phyloP scores from a whole-genome alignment of 306 rosid species.

The Dalbergia cochinchinensis region DNA sequence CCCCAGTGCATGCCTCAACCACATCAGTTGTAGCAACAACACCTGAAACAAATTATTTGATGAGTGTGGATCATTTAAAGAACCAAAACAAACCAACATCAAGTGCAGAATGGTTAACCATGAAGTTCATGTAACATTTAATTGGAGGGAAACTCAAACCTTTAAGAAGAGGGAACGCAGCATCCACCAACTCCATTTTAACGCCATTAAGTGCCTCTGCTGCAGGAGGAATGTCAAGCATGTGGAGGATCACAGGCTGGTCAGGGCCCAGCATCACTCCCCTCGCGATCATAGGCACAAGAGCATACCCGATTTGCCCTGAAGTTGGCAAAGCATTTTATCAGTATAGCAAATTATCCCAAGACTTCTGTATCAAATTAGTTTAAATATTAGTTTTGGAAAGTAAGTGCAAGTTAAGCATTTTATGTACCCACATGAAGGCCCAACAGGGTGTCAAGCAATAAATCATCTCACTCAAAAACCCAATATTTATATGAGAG shows the following conservation, averaged over 20 bases:
- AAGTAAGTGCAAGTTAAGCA: background rate
- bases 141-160: slow-evolving; percentile 48
- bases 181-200: slow-evolving; percentile 94
- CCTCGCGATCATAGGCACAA: slow-evolving; percentile 98
- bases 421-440: background rate
- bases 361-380: background rate
- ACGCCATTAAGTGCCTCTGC: slow-evolving; percentile 96
- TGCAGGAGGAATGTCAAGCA: slow-evolving; percentile 92
- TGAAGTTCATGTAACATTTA: slow-evolving; percentile 14
- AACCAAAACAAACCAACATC: background rate
- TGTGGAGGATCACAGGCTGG: slow-evolving; percentile 96
- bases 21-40: slow-evolving; percentile 99
- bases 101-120: background rate
- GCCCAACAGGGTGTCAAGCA: background rate
- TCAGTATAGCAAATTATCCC: slow-evolving; percentile 21
- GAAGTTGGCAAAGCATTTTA: slow-evolving; percentile 40
- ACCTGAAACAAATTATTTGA: slow-evolving; percentile 60
- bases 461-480: background rate
- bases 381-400: background rate
- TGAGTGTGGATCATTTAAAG: background rate
- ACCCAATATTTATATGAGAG: background rate
- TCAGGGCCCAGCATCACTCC: slow-evolving; percentile 92
- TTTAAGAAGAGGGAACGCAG: slow-evolving; percentile 92
- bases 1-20: slow-evolving; percentile 96
- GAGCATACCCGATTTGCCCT: slow-evolving; percentile 99